phyloP scores from a whole-genome alignment of 805 yeast species.

The Saccharomyces eubayanus region DNA sequence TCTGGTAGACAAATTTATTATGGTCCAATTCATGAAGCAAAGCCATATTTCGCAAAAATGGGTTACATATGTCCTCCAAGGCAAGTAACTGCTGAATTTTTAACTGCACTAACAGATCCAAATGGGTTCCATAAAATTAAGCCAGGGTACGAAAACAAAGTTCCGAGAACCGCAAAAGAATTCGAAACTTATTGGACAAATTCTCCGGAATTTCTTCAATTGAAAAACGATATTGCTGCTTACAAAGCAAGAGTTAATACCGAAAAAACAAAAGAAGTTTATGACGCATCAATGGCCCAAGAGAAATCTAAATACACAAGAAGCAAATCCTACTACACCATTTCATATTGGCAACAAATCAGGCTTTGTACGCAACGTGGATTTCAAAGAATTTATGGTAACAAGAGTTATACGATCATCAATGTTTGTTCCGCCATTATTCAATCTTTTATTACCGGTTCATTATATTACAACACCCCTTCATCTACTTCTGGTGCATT shows the following conservation, averaged over 20 bases:
- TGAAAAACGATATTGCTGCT: conserved; percentile 39
- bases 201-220: conserved; percentile 33
- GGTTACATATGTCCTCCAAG: conserved; percentile 51
- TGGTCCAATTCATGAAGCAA: conserved; percentile 44
- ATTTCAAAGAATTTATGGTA: conserved; percentile 48
- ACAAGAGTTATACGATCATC: conserved; percentile 40
- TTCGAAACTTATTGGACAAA: conserved; percentile 39
- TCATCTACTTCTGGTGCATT: conserved; percentile 48
- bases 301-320: conserved; percentile 23
- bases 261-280: conserved; percentile 31
- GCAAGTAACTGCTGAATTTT: conserved; percentile 55
- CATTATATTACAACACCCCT: conserved; percentile 49
- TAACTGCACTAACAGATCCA: conserved; percentile 55
- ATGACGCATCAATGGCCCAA: conserved; percentile 24
- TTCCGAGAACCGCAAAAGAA: conserved; percentile 51
- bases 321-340: conserved; percentile 21
- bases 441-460: conserved; percentile 56
- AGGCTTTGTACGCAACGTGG: conserved; percentile 42
- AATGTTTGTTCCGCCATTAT: conserved; percentile 31
- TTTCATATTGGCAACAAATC: conserved; percentile 38
- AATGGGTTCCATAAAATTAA: conserved; percentile 33
- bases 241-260: conserved; percentile 21
- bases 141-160: conserved; percentile 39
- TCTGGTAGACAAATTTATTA: conserved; percentile 49
- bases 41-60: conserved; percentile 44